Evolutionary conservation across 2,329 filamentous ascomycete species (phyloP).

Genomic region (Curvularia hawaiiensis): DNA sequence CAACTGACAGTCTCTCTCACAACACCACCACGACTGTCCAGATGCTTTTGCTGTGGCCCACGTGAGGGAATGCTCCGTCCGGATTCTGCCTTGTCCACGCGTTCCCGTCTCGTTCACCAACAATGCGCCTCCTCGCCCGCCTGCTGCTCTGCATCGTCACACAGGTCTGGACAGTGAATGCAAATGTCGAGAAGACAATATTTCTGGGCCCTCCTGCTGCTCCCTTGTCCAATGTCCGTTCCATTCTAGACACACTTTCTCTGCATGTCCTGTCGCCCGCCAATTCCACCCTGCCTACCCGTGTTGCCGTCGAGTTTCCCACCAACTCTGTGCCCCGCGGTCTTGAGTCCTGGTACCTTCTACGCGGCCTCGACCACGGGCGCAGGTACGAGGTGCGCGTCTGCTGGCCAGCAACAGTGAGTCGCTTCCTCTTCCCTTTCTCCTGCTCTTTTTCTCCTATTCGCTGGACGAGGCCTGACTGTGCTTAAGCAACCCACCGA

Average conservation of each 20-base stretch:
- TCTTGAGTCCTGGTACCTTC: constrained; percentile 75
- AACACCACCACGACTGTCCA: not conserved
- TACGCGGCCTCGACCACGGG: constrained; percentile 70
- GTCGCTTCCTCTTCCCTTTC: constrained; percentile 36
- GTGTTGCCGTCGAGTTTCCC: constrained; percentile 72
- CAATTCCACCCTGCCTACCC: constrained; percentile 61
- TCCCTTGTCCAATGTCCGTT: constrained; percentile 61
- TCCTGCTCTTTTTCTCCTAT: not conserved
- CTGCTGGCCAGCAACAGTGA: constrained; percentile 91
- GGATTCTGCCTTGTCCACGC: not conserved
- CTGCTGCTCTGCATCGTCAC: constrained; percentile 41
- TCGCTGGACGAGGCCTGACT: constrained; percentile 23
- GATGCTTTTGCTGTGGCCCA: constrained; percentile 20
- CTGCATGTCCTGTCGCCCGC: constrained; percentile 68
- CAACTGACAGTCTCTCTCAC: not conserved
- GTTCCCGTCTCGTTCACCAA: constrained; percentile 24
- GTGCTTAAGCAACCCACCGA: constrained; percentile 78
- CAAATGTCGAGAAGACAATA: constrained; percentile 90
- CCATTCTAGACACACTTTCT: constrained; percentile 64
- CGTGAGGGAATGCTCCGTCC: constrained; percentile 18
- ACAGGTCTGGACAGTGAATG: constrained; percentile 50
- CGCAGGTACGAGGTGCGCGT: constrained; percentile 89
- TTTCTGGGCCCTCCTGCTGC: constrained; percentile 73
- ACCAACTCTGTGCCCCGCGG: constrained; percentile 59
- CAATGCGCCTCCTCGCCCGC: constrained; percentile 41